Evolutionary conservation across 768 basidiomycete species (phyloP).

Genomic region (Termitomyces sp.): DNA sequence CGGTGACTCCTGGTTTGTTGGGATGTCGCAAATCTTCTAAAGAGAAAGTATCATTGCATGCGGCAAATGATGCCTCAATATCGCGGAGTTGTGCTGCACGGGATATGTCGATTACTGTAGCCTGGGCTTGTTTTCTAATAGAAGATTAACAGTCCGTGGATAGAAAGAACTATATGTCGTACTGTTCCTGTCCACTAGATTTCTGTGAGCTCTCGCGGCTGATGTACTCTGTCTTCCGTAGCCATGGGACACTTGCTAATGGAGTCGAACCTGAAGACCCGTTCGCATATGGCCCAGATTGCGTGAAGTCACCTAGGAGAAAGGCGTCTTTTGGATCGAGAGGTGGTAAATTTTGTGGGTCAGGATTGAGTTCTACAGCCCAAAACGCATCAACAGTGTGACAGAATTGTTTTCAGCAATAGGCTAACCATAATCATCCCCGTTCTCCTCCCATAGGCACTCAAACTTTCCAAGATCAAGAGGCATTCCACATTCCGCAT

Average conservation of each 20-base stretch:
- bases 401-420: background rate
- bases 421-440: constrained; percentile 54
- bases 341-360: constrained; percentile 45
- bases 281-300: constrained; percentile 38
- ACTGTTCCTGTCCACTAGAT: constrained; percentile 49
- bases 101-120: constrained; percentile 62
- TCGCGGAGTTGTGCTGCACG: constrained; percentile 67
- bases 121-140: constrained; percentile 41
- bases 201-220: constrained; percentile 49
- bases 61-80: constrained; percentile 72
- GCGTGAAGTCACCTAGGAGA: constrained; percentile 61
- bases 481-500: constrained; percentile 96
- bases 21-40: constrained; percentile 64
- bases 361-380: constrained; percentile 52
- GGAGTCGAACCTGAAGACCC: constrained; percentile 39
- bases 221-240: constrained; percentile 89
- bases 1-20: constrained; percentile 67
- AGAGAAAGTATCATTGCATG: constrained; percentile 55
- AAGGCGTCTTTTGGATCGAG: constrained; percentile 75
- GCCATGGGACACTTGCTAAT: constrained; percentile 75
- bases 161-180: constrained; percentile 16
- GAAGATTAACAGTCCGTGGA: background rate
- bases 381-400: background rate
- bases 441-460: constrained; percentile 78
- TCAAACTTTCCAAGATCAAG: constrained; percentile 82